A percentile compares a stretch with the other conserved stretches of the same genome.
Conservation (phyloP, 495 filamentous ascomycete species). For the Immersiella caudata region DNA sequence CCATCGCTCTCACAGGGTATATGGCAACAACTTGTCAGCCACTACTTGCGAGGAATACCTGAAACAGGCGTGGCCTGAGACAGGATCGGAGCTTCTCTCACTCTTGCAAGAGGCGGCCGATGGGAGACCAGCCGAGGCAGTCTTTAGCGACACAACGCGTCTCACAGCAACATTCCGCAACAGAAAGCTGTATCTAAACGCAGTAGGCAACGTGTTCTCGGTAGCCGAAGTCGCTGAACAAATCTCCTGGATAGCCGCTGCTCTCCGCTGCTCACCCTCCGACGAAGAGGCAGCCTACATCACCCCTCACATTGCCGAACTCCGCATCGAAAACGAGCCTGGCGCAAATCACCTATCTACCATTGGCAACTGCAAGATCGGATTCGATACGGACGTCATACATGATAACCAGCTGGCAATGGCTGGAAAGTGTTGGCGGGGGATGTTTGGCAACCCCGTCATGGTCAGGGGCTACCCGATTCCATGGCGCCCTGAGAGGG, state of each 20-base stretch:
- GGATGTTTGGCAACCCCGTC: constrained; percentile 1
- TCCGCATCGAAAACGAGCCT: not conserved
- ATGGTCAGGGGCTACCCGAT: not conserved
- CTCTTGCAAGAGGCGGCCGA: not conserved
- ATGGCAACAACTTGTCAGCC: not conserved
- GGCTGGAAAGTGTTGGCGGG: not conserved
- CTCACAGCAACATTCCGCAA: not conserved
- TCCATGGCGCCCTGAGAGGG: not conserved
- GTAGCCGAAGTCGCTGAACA: constrained; percentile 23
- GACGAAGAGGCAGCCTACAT: not conserved
- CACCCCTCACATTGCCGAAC: constrained; percentile 6
- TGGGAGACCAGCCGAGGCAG: not conserved
- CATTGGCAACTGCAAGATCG: constrained; percentile 4
- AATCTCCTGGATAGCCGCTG: constrained; percentile 23
- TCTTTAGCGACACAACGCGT: not conserved
- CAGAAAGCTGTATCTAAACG: not conserved
- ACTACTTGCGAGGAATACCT: constrained; percentile 10
- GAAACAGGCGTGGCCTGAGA: constrained; percentile 11
- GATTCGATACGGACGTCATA: not conserved
- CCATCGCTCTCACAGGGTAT: constrained; percentile 16
- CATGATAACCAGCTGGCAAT: not conserved
- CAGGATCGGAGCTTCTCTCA: not conserved
- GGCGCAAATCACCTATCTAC: not conserved
- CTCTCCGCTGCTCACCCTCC: constrained; percentile 20
- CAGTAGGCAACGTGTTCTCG: constrained; percentile 17